phyloP scores from a whole-genome alignment of 768 basidiomycete species.

The Tylopilus sp. region DNA sequence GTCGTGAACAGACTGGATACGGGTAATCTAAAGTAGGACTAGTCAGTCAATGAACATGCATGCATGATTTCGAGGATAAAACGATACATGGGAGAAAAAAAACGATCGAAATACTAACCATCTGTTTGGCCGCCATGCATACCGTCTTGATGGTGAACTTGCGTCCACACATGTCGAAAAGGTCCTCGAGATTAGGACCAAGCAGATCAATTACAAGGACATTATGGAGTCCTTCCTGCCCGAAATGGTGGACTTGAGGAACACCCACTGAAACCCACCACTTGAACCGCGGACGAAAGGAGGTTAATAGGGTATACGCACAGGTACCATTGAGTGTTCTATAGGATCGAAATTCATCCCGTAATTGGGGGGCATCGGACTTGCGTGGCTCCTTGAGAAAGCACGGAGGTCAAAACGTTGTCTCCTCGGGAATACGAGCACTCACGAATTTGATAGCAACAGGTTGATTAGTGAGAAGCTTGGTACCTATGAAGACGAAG shows the following conservation, averaged over 20 bases:
- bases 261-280: constrained; percentile 67
- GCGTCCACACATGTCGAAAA: constrained; percentile 98
- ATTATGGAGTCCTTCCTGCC: constrained; percentile 97
- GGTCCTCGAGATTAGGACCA: constrained; percentile 96
- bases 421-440: constrained; percentile 17
- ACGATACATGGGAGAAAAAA: constrained; percentile 2
- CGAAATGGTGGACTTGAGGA: constrained; percentile 98
- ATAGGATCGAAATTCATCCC: constrained; percentile 97
- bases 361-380: constrained; percentile 94
- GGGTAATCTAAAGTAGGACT: constrained; percentile 66
- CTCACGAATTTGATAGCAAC: constrained; percentile 97
- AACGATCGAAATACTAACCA: constrained; percentile 56
- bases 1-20: constrained; percentile 96
- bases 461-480: constrained; percentile 78
- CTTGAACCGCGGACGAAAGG: constrained; percentile 13
- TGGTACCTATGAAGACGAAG: constrained; percentile 56
- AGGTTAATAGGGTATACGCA: constrained; percentile 40
- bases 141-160: constrained; percentile 98
- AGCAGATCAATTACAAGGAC: constrained; percentile 91
- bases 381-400: constrained; percentile 82
- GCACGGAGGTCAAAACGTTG: constrained; percentile 11
- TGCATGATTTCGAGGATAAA: constrained; percentile 5
- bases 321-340: constrained; percentile 89
- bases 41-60: neutral
- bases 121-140: constrained; percentile 98